Conservation (phyloP, 106 monocot species). For the Chionographis japonica region DNA sequence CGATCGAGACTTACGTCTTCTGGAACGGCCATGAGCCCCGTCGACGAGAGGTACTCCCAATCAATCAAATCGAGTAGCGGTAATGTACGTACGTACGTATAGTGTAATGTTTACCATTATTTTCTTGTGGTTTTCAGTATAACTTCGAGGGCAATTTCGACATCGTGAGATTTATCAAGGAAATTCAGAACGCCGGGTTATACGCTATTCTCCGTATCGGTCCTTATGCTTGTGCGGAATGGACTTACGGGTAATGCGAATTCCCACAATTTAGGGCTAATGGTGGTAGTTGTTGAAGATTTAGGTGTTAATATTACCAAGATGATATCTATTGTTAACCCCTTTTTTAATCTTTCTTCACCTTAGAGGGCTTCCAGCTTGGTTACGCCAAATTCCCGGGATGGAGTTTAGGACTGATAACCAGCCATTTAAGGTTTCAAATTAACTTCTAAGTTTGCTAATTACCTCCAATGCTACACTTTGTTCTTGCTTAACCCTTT, state of each 20-base stretch:
- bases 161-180: conserved; percentile 40
- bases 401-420: conserved; percentile 33
- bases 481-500: background rate
- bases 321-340: too few species aligned
- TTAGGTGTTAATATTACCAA: too few species aligned
- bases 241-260: conserved; percentile 44
- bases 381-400: conserved; percentile 39
- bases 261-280: background rate
- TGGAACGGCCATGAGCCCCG: conserved; percentile 55
- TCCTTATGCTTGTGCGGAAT: conserved; percentile 57
- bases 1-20: conserved; percentile 49
- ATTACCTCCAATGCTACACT: background rate
- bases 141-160: conserved; percentile 42
- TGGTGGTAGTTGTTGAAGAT: too few species aligned
- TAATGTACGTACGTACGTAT: too few species aligned
- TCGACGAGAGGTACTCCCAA: conserved; percentile 16
- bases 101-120: background rate
- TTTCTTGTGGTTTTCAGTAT: conserved; percentile 19
- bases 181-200: conserved; percentile 37
- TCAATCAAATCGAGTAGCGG: too few species aligned
- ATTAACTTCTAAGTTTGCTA: background rate
- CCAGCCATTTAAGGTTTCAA: conserved; percentile 18
- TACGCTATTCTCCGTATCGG: conserved; percentile 47
- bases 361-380: conserved; percentile 45
- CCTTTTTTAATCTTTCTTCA: background rate